Evolutionary conservation across 2,329 filamentous ascomycete genomes (phyloP), one percentile per base, ranked within the genome.

Genomic region (Diaporthe caulivora): DNA sequence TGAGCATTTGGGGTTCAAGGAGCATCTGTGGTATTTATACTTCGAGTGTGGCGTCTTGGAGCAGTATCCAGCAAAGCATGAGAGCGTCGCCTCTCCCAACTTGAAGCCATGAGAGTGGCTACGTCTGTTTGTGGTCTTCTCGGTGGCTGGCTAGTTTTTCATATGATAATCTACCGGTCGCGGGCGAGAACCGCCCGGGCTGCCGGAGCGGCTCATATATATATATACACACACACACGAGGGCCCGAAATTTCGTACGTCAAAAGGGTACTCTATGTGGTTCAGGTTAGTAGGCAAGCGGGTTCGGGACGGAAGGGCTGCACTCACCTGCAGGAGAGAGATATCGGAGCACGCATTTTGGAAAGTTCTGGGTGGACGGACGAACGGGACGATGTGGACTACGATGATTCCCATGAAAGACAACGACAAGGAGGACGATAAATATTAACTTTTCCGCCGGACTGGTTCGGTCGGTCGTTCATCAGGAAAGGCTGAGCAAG

Each of bases 21-120:
- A 13, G 11, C 26, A 67, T 67, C 47, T 51, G 44, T 24, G 47
- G 44, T 67, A 31, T 67, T 40, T 40, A 31, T 17, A 42, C 29
- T 62, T 71, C 54, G 69, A 44, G 34, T 62, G 58, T 18, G 69
- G 69, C 55, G 69, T 71, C 69, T 62, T 40, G 69, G 69, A 40
- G 69, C 69, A 71, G 40, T 26, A 62, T 47, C 31, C 55, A 71
- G 69, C 57, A 71, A 55, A 70, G 67, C 67, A 70, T 71, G 69
- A 42, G 69, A 62, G 57, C 55, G 34, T 62, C 24, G 40, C 47
- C 26, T 49, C 55, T 54, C 31, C 55, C 31, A 62, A 34, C 47
- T 53, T 67, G 31, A 67, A 26, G 44, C 26, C 62, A 53, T 15
- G 62, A 53, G 31, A 40, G 31, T 42, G 17, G 31, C 49, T 26